Percentiles rank a stretch among this genome's conserved stretches.
phyloP scores from a whole-genome alignment of 306 rosid genomes.

The Begonia peltatifolia region DNA sequence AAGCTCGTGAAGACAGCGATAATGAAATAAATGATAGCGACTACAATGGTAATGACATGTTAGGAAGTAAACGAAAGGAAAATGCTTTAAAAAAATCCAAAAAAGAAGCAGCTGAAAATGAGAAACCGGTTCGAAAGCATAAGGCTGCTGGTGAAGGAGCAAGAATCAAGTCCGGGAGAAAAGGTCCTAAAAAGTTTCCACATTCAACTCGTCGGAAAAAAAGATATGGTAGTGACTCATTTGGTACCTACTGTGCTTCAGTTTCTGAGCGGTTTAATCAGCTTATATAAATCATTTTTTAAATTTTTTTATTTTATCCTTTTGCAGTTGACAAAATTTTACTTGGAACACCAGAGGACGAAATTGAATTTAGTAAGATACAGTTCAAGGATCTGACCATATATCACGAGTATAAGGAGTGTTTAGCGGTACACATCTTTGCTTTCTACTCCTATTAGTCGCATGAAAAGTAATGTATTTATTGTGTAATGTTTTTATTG shows the following conservation, averaged over 20 bases:
- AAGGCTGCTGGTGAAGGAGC: slow-evolving; percentile 31
- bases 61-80: slow-evolving; percentile 20
- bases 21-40: slow-evolving; percentile 25
- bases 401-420: slow-evolving; percentile 56
- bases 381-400: slow-evolving; percentile 54
- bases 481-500: not conserved
- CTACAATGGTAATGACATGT: slow-evolving; percentile 23
- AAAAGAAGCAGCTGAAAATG: slow-evolving; percentile 38
- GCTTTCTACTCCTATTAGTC: slow-evolving; percentile 13
- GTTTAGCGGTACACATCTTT: slow-evolving; percentile 26
- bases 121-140: slow-evolving; percentile 32
- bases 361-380: slow-evolving; percentile 40
- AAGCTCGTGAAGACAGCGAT: slow-evolving; percentile 14
- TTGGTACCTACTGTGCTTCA: not conserved
- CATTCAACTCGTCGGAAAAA: slow-evolving; percentile 62
- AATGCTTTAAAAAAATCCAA: slow-evolving; percentile 24
- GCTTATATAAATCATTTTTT: no score
- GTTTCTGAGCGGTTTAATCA: not conserved
- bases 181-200: slow-evolving; percentile 56
- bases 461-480: not conserved
- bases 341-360: slow-evolving; percentile 65
- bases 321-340: slow-evolving; percentile 57
- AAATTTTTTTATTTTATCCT: slow-evolving; percentile 15
- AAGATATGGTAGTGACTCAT: slow-evolving; percentile 41
- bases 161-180: slow-evolving; percentile 16